Evolutionary conservation across 345 rosid species (phyloP), one percentile per base, ranked within the genome.

Genomic region (Heritiera littoralis): DNA sequence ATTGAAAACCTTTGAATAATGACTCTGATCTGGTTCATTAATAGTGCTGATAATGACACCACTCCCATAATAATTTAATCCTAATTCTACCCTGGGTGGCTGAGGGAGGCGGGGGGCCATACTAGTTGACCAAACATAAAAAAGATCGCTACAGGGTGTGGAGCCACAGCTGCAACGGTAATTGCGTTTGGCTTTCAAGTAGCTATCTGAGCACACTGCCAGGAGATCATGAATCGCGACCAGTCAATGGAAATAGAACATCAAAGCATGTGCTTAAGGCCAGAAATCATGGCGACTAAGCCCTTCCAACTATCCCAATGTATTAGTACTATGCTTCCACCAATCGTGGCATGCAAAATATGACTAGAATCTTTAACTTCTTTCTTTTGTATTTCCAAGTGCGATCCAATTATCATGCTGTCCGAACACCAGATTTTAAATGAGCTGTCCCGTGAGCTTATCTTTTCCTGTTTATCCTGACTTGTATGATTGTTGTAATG

Each of bases 11-110:
- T 52, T 54, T 3, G 49, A 52, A 32, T 17, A 38, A 61, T 55
- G 61, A 40, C 49, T 7, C 28, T 43, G 75, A 69, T 28, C 70
- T 69, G 66, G 64, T 66, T 23, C n/a, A 45, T 38, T 38, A n/a
- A 61, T 66, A 66, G 61, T 13, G 15, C 7, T 75, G 78, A 78
- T 75, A 79, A 81, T 79, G 80, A 72, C 38, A 35, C 38, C 86
- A 58, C 20, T 3, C 15, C 43, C n/a, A 77, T 49, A 69, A 54
- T 79, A 81, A 81, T 72, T 43, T 3, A 52, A 43, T 14, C 72
- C 30, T 38, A 14, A 65, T 38, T 32, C 60, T 54, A 73, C 63
- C 20, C 28, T 32, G 12, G 14, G 40, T 35, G 15, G 12, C n/a
- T 6, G 41, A 49, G 11, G 9, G 58, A 35, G 38, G 38, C 38